These are phyloP conservation scores for Calonectria hongkongensis DNA, from an alignment of 2,329 filamentous ascomycete genomes.

Conservation along the genomic window DNA sequence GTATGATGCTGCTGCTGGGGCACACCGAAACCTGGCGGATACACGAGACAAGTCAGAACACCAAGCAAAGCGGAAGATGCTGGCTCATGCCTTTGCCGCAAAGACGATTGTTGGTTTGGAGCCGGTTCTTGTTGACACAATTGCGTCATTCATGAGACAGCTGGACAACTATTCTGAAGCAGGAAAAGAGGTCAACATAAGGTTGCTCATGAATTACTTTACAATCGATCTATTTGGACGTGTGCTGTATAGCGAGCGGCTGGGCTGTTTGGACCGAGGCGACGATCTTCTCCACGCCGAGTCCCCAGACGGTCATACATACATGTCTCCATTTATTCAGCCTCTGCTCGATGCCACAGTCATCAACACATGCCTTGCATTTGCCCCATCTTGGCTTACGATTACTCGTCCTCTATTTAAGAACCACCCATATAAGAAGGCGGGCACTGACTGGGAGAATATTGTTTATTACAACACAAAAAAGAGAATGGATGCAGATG, in stretches of 20 bases:
- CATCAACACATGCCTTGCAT: conserved; percentile 23
- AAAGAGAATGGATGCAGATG: neutral
- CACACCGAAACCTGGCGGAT: conserved; percentile 23
- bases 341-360: conserved; percentile 11
- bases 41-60: conserved; percentile 26
- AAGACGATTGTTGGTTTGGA: conserved; percentile 25
- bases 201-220: conserved; percentile 29
- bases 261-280: conserved; percentile 32
- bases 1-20: conserved; percentile 36
- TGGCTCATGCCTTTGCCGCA: conserved; percentile 32
- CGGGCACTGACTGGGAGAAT: conserved; percentile 19
- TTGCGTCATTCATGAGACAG: neutral
- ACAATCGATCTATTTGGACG: conserved; percentile 33
- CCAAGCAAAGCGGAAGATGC: conserved; percentile 31
- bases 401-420: neutral
- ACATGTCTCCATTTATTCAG: conserved; percentile 26
- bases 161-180: neutral
- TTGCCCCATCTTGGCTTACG: neutral
- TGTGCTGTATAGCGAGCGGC: conserved; percentile 4
- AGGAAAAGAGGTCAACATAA: conserved; percentile 5
- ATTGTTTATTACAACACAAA: conserved; percentile 30
- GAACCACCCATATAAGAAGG: conserved; percentile 26
- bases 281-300: conserved; percentile 28
- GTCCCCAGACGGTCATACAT: neutral
- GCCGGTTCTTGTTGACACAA: conserved; percentile 12